Conservation (phyloP, 805 yeast species). For the Lachancea lanzarotensis region DNA sequence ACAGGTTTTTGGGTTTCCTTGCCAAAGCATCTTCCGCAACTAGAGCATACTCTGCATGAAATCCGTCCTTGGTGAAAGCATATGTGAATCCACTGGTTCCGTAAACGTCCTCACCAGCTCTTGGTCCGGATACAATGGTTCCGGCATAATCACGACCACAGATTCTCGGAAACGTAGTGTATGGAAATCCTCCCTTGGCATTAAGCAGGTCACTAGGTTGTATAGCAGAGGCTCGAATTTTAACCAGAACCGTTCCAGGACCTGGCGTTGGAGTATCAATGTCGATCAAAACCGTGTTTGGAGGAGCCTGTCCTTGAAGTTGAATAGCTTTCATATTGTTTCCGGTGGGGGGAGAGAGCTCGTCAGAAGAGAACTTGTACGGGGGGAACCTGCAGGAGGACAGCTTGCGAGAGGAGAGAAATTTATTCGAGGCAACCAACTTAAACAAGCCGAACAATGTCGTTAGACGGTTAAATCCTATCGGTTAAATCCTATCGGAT, state of each 20-base stretch:
- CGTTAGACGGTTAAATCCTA: too few relatives aligned
- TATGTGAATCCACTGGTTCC: constrained; percentile 8
- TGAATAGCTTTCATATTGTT: constrained; percentile 3
- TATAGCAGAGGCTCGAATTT: constrained; percentile 7
- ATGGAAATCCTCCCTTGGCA: constrained; percentile 9
- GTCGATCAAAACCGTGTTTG: not conserved
- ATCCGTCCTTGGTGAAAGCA: constrained; percentile 6
- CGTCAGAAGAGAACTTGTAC: too few relatives aligned
- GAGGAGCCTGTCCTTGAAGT: not conserved
- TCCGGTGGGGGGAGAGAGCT: too few relatives aligned
- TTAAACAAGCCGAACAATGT: too few relatives aligned
- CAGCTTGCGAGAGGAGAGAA: too few relatives aligned
- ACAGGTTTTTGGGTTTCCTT: constrained; percentile 4
- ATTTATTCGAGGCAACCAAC: too few relatives aligned
- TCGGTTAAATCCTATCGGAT: too few relatives aligned
- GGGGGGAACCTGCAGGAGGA: too few relatives aligned
- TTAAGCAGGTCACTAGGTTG: constrained; percentile 8
- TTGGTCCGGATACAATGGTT: constrained; percentile 6
- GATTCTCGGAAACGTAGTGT: constrained; percentile 7
- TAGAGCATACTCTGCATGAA: constrained; percentile 7
- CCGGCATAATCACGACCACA: constrained; percentile 9
- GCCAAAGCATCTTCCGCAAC: constrained; percentile 5
- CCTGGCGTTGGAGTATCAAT: not conserved
- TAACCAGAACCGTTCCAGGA: constrained; percentile 40
- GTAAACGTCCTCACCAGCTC: constrained; percentile 7